Evolutionary conservation across 2,329 filamentous ascomycete species (phyloP), one percentile per base, ranked within the genome.

Genomic region (Diaporthe amygdali): DNA sequence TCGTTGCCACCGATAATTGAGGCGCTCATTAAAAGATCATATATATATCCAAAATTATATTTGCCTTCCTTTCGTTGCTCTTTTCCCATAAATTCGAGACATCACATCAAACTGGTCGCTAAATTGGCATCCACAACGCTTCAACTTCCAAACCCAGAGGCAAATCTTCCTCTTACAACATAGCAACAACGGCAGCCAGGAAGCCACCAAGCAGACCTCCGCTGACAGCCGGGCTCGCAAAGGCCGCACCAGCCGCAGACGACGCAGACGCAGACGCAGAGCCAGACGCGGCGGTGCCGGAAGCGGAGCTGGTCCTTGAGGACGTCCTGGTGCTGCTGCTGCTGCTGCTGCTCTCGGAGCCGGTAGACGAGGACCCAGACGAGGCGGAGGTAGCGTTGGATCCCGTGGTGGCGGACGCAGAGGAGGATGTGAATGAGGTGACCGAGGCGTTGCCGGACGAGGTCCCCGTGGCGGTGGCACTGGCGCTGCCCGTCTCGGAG

Each of bases 381-480:
- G 47, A 41, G 20, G 64, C 12, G 2, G 39, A 20, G 8, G 56
- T 44, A n/a, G 8, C 64, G 51, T 46, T 67, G 52, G 66, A 10
- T 22, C 54, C 66, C 5, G 49, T 47, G 20, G 46, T n/a, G 34
- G 67, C n/a, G 9, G 20, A 25, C 2, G 56, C 44, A 30, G 66
- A 68, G 20, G 63, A 68, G 46, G 44, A 69, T 20, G 51, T 44
- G 73, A 54, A 49, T 10, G 59, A 51, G 34, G 66, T 59, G 12
- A 30, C 51, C 54, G 66, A 55, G 54, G 41, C 66, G 67, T 49
- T 39, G 20, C 71, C 27, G 37, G 46, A 32, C 27, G 67, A 34
- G 34, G 52, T 56, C 22, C 61, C 68, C n/a, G 59, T 67, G 39
- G 46, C 63, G 47, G 51, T 72, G n/a, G 70, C 47, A 25, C 74